Base-by-base conservation (phyloP, 2,329 filamentous ascomycete species). In the Epicoccum nigrum region DNA sequence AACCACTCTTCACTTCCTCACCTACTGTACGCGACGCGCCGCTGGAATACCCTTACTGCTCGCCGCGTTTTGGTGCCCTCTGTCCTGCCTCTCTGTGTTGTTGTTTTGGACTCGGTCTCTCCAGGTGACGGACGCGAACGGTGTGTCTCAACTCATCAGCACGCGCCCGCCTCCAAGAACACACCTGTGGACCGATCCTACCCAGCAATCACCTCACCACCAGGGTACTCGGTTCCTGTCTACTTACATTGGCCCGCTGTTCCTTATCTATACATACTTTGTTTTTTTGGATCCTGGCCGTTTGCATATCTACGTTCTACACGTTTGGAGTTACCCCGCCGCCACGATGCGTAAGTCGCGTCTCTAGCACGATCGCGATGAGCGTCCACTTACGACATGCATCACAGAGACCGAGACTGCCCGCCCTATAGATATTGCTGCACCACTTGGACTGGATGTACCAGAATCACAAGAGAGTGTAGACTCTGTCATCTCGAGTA, bases 391-490 rank as follows among this genome's bases (percentile, higher is more conserved):
- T 55, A 62, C 57, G 49, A 47, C 43, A 47, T 44, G 49, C 39
- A 52, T 21, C 49, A 47, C 43, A 52, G 49, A 47, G 43, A 43
- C 44, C 43, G 44, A 47, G 32, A 33, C 21, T 34, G 28, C 27
- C 27, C 44, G 42, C 21, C 38, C 49, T 12, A 44, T 47, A 47
- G 43, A 35, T 37, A 39, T 47, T 21, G 28, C 49, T 33, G 39
- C 33, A 21, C 43, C 39, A 19, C 43, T 30, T 25, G 43, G 8
- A 25, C 12, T 52, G 28, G 43, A 47, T 16, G 38, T 52, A 15
- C 65, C 59, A 16, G 55, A 58, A 41, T 70, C 71, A 25, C 71
- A 74, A 51, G 70, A 73, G 33, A 72, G 69, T 1, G 55, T 63
- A 38, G 47, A 66, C 5, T 74, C 72, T 42, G 49, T 58, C 13